Evolutionary conservation across 257 asterid genomes (phyloP).

Genomic region (Osmanthus fragrans): DNA sequence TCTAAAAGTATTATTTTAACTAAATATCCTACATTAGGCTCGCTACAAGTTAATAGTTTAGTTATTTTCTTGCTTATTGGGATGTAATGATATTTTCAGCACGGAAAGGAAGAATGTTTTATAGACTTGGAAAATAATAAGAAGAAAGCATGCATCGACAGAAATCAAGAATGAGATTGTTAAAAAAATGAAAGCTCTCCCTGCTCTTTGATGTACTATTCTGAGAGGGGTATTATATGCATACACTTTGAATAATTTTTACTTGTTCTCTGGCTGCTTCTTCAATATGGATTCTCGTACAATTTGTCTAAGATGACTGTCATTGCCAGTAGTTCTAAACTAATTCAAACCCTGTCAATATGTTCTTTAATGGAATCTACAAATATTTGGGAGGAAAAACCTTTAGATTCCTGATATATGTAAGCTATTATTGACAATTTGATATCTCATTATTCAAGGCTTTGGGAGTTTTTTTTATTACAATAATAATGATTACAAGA

Average conservation of each 20-base stretch:
- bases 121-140: background rate
- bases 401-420: background rate
- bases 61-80: background rate
- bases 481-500: background rate
- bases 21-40: background rate
- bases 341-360: background rate
- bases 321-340: background rate
- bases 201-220: background rate
- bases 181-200: too few species aligned
- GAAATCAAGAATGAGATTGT: too few species aligned
- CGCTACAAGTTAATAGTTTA: background rate
- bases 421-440: background rate
- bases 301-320: background rate
- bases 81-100: background rate
- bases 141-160: too few species aligned
- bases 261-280: background rate
- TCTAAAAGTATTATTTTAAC: background rate
- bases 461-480: constrained; percentile 2
- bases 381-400: background rate
- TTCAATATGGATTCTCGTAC: background rate
- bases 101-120: background rate
- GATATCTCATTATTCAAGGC: background rate
- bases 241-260: background rate
- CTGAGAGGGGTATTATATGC: background rate
- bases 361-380: background rate